These are phyloP conservation scores for Lactarius hatsudake DNA, from an alignment of 768 basidiomycete species.

Conservation along the genomic window DNA sequence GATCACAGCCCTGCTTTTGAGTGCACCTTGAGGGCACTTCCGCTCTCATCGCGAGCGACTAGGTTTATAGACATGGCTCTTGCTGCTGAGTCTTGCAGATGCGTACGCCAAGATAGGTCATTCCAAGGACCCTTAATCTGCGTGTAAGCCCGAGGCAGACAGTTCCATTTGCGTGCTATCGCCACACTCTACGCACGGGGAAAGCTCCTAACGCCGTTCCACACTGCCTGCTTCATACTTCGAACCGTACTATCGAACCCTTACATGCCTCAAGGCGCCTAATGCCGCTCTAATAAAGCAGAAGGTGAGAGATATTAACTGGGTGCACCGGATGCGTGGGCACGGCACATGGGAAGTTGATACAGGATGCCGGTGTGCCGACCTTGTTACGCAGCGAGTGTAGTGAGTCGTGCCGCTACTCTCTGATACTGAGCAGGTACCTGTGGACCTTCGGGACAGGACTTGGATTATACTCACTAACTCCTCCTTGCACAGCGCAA, in stretches of 20 bases:
- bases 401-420: constrained; percentile 67
- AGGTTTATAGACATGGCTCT: constrained; percentile 78
- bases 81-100: constrained; percentile 87
- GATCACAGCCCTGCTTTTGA: constrained; percentile 68
- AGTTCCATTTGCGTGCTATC: too few relatives aligned
- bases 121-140: constrained; percentile 53
- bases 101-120: constrained; percentile 91
- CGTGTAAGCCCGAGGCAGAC: constrained; percentile 49
- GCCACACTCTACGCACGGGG: constrained; percentile 37
- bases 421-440: constrained; percentile 51
- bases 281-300: constrained; percentile 51
- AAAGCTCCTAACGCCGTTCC: constrained; percentile 88
- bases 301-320: constrained; percentile 34
- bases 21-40: too few relatives aligned
- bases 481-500: too few relatives aligned
- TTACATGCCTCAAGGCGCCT: constrained; percentile 73
- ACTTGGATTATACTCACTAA: too few relatives aligned
- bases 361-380: constrained; percentile 53
- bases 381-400: constrained; percentile 70
- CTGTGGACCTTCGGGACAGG: constrained; percentile 20
- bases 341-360: constrained; percentile 79
- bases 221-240: constrained; percentile 81
- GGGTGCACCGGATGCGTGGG: constrained; percentile 58
- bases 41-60: constrained; percentile 61
- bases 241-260: constrained; percentile 62